Base-by-base conservation (phyloP, 2,329 filamentous ascomycete species). In the Ramularia endophylla region DNA sequence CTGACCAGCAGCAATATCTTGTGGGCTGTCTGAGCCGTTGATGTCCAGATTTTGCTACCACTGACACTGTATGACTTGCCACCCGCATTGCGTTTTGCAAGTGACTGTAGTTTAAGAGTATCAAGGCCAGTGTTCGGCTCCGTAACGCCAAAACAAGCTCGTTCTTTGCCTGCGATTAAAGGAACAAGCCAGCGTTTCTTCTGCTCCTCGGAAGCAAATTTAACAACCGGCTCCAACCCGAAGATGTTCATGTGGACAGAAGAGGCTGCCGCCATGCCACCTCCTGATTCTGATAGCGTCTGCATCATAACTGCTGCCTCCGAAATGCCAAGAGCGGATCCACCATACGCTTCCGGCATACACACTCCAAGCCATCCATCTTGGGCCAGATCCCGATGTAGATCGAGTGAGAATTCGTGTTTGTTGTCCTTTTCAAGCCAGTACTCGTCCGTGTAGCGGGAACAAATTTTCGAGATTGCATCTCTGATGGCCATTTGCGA, bases 141-240 rank as follows among this genome's bases (percentile, higher is more conserved):
- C 9, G 85, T 89, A 36, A 90, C 85, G 7, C 85, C 85, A 51
- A 90, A 90, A 55, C 67, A 69, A 3, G 67, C 65, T 40, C 61
- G 50, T 41, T 70, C 64, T 22, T 57, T 51, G 4, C 67, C 67
- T 4, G 55, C 56, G 31, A 70, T 66, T 36, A 70, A 44, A 2
- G 67, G 66, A 4, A 48, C 43, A 0, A 70, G 51, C 56, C 63
- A 69, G 1, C 64, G 49, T 31, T 59, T 47, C 49, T 64, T 67
- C 49, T 70, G 68, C 52, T 68, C 65, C 12, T 65, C 60, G 0
- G 55, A 67, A 3, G 63, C 67, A 32, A 66, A 70, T 44, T 70
- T 71, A 9, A 65, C 62, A 0, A 71, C 67, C 0, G 68, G 68
- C 34, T 67, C 66, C 2, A 70, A 50, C 1, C 67, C 68, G 43